Percentiles rank a stretch among this genome's conserved stretches.
phyloP scores from a whole-genome alignment of 306 rosid species.

The Trichosanthes cucumerina region DNA sequence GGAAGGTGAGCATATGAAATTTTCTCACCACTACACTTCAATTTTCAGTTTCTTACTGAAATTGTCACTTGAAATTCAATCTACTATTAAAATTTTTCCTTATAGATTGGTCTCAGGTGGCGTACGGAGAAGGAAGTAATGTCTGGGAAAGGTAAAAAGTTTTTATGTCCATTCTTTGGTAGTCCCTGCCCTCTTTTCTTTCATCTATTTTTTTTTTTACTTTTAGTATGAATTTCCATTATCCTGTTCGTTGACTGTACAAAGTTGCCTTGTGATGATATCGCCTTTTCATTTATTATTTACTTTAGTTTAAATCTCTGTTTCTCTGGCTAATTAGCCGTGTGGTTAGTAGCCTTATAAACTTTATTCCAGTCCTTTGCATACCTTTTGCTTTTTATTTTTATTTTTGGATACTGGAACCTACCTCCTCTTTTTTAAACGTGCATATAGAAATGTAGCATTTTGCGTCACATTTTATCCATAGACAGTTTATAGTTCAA shows the following conservation, averaged over 20 bases:
- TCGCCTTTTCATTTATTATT: neutral
- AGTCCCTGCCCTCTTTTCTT: neutral
- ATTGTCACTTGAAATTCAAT: neutral
- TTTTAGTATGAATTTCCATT: neutral
- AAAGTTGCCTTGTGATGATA: neutral
- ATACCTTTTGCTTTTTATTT: neutral
- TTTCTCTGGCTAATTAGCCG: neutral
- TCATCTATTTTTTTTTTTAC: neutral
- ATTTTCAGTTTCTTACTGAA: slow-evolving; percentile 4
- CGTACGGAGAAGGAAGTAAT: slow-evolving; percentile 86
- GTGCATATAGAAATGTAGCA: neutral
- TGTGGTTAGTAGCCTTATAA: neutral
- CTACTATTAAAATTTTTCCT: neutral
- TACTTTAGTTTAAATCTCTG: neutral
- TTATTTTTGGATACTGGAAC: neutral
- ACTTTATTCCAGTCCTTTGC: neutral
- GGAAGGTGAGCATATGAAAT: slow-evolving; percentile 48
- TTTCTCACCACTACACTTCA: neutral
- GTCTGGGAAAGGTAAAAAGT: slow-evolving; percentile 71
- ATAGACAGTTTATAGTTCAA: neutral
- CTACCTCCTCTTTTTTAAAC: neutral
- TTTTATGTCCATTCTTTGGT: neutral
- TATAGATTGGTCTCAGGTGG: slow-evolving; percentile 94
- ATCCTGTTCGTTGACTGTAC: neutral
- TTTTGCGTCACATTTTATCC: neutral